These are phyloP conservation scores for Trametes maxima DNA, from an alignment of 768 basidiomycete species.

Conservation along the genomic window DNA sequence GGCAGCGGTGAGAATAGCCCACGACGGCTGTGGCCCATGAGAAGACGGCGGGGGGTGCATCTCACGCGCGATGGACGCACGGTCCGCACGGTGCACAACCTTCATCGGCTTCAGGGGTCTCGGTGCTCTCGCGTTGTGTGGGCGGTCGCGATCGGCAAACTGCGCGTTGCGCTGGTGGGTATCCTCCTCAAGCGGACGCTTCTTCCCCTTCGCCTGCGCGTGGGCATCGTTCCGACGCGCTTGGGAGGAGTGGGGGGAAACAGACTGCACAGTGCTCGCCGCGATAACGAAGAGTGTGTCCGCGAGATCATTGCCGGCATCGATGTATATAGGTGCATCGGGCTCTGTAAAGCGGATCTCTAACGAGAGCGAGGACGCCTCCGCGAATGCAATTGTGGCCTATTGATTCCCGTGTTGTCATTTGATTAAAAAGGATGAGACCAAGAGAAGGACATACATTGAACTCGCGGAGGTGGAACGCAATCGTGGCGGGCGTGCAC, in stretches of 20 bases:
- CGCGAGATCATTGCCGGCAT: slow-evolving; percentile 66
- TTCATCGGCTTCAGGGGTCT: slow-evolving; percentile 50
- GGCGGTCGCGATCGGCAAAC: not conserved
- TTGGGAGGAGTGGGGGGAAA: slow-evolving; percentile 7
- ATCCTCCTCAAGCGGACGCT: slow-evolving; percentile 44
- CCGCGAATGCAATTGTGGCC: slow-evolving; percentile 82
- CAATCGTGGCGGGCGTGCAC: slow-evolving; percentile 64
- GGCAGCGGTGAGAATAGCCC: slow-evolving; percentile 19
- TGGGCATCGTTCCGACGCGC: not conserved
- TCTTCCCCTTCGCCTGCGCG: slow-evolving; percentile 34
- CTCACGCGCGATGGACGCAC: slow-evolving; percentile 28
- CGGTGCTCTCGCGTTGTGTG: not conserved
- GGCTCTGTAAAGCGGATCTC: slow-evolving; percentile 79
- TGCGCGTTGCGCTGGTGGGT: slow-evolving; percentile 1
- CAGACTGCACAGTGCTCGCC: slow-evolving; percentile 45
- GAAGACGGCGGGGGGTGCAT: slow-evolving; percentile 23
- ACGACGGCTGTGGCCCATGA: slow-evolving; percentile 19
- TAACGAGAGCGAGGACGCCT: slow-evolving; percentile 63
- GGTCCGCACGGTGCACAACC: slow-evolving; percentile 44
- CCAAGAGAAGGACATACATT: slow-evolving; percentile 48
- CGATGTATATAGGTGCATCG: slow-evolving; percentile 73
- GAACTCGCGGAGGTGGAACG: slow-evolving; percentile 84
- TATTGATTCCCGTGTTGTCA: slow-evolving; percentile 29
- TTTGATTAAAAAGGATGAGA: not conserved
- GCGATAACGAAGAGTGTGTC: slow-evolving; percentile 79